Evolutionary conservation across 139 green algal species (phyloP).

Genomic region (Edaphochlamys debaryana): DNA sequence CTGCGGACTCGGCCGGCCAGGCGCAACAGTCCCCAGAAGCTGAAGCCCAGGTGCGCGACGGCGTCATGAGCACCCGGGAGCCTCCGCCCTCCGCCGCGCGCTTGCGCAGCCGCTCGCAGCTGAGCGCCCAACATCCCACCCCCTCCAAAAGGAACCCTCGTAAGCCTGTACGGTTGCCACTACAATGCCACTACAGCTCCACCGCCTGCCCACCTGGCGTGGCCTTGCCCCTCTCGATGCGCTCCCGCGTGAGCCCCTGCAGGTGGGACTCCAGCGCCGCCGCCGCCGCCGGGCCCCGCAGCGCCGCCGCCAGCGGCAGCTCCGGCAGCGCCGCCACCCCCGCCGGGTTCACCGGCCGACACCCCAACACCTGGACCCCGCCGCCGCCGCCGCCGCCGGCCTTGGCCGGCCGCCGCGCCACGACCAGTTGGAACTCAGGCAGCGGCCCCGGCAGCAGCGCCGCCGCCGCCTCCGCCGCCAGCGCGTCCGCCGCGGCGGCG

Average conservation of each 20-base stretch:
- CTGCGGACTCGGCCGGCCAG: no score
- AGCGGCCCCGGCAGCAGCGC: neutral
- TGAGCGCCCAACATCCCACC: neutral
- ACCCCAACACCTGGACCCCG: slow-evolving; percentile 8
- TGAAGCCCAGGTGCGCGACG: no score
- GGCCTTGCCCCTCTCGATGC: slow-evolving; percentile 17
- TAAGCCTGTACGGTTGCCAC: neutral
- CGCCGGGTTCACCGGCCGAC: slow-evolving; percentile 17
- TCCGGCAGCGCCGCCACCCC: neutral
- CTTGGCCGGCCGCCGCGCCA: no score
- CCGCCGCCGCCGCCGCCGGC: neutral
- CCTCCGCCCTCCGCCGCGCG: no score
- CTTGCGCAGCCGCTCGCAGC: neutral
- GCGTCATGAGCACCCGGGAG: no score
- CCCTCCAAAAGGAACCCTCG: neutral
- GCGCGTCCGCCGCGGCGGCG: neutral
- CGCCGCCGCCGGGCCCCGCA: slow-evolving; percentile 18
- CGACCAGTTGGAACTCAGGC: slow-evolving; percentile 35
- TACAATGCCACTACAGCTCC: neutral
- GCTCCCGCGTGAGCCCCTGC: neutral
- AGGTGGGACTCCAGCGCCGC: slow-evolving; percentile 2
- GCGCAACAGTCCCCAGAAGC: no score
- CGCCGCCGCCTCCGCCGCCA: neutral
- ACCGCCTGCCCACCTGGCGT: slow-evolving; percentile 11
- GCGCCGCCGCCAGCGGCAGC: slow-evolving; percentile 31